Percentiles rank a stretch among this genome's conserved stretches.
Evolutionary conservation across 2,329 filamentous ascomycete species (phyloP).

Genomic region (Colletotrichum sp.): DNA sequence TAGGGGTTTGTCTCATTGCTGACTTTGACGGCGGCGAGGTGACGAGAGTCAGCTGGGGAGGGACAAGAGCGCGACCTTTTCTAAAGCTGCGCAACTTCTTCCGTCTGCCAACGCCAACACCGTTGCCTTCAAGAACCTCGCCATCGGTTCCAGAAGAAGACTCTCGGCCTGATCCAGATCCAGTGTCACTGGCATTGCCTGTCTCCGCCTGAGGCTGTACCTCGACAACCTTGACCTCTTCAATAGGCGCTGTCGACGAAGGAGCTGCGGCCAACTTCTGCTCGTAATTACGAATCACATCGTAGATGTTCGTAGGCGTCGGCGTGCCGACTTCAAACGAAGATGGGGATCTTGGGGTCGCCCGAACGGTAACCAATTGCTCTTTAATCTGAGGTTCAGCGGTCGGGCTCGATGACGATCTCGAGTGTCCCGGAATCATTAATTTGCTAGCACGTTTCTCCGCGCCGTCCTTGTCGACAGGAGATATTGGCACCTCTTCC

Average conservation of each 20-base stretch:
- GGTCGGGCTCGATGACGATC: not conserved
- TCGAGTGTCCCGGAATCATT: not conserved
- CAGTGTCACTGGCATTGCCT: not conserved
- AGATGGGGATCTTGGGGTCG: not conserved
- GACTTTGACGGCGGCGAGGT: constrained; percentile 44
- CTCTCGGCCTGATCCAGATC: not conserved
- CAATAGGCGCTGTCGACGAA: not conserved
- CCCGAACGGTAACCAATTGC: constrained; percentile 1
- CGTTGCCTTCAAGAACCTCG: constrained; percentile 35
- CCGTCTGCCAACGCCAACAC: constrained; percentile 32
- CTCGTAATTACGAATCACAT: constrained; percentile 21
- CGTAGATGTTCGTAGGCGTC: constrained; percentile 18
- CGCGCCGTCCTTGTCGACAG: not conserved
- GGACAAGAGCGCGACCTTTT: constrained; percentile 29
- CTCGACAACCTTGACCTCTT: not conserved
- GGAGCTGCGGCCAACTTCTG: constrained; percentile 13
- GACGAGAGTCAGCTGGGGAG: constrained; percentile 33
- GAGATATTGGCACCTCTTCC: not conserved
- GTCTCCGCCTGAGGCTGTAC: not conserved
- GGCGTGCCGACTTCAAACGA: not conserved
- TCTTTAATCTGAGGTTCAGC: constrained; percentile 3
- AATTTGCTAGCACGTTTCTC: not conserved
- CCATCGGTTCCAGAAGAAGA: constrained; percentile 11
- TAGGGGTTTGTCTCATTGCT: constrained; percentile 12
- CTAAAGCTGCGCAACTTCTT: constrained; percentile 34